These are phyloP conservation scores for Sporothrix phasma DNA, from an alignment of 2,329 filamentous ascomycete species.

Conservation along the genomic window DNA sequence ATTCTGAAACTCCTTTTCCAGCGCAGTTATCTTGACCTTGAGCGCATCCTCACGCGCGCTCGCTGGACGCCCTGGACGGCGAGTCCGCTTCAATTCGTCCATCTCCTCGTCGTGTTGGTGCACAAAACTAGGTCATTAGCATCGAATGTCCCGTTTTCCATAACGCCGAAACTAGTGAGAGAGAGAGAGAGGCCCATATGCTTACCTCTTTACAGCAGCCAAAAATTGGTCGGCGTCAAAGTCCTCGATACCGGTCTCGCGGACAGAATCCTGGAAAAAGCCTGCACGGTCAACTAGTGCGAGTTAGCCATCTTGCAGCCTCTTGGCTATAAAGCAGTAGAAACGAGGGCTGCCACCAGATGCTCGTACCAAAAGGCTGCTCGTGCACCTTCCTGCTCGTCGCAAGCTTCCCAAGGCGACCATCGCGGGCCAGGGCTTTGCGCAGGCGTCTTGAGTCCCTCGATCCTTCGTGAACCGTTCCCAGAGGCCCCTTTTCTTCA, in stretches of 20 bases:
- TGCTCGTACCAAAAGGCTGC: constrained; percentile 37
- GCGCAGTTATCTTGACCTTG: constrained; percentile 56
- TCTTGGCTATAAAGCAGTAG: not conserved
- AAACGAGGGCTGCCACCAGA: constrained; percentile 40
- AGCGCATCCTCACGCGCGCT: constrained; percentile 69
- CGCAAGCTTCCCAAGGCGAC: constrained; percentile 65
- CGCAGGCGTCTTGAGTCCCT: constrained; percentile 75
- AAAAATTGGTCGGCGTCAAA: constrained; percentile 49
- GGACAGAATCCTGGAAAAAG: constrained; percentile 46
- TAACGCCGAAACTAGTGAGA: too few relatives aligned
- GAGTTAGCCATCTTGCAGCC: not conserved
- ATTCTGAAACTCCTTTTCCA: constrained; percentile 69
- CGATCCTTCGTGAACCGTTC: constrained; percentile 76
- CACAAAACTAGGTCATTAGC: constrained; percentile 41
- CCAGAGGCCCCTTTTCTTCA: constrained; percentile 69
- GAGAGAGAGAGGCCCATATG: not conserved
- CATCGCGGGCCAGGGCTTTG: constrained; percentile 68
- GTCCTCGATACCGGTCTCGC: constrained; percentile 39
- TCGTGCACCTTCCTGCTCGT: constrained; percentile 64
- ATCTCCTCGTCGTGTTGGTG: constrained; percentile 64
- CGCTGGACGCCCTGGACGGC: constrained; percentile 69
- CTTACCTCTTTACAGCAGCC: constrained; percentile 51
- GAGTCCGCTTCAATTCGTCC: constrained; percentile 52
- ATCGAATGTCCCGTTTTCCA: not conserved
- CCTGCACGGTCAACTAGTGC: constrained; percentile 16